Evolutionary conservation across 441 rosid genomes (phyloP).

Genomic region (Syzygium malaccense): DNA sequence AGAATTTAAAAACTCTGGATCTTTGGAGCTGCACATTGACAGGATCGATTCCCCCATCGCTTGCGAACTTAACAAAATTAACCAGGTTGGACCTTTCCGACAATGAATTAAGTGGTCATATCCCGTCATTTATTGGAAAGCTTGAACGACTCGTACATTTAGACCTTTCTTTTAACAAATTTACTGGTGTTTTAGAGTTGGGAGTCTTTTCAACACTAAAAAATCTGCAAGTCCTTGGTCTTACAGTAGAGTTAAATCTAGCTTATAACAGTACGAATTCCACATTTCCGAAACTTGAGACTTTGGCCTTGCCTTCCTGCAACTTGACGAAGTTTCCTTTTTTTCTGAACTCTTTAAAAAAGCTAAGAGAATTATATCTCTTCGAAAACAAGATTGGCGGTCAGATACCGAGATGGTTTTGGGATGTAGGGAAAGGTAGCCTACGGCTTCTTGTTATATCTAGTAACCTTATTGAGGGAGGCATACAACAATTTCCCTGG

Average conservation of each 20-base stretch:
- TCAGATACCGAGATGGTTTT: not conserved
- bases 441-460: not conserved
- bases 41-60: not conserved
- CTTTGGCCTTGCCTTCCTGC: not conserved
- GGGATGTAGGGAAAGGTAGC: not conserved
- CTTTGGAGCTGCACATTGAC: rapidly evolving
- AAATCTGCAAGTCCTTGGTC: not conserved
- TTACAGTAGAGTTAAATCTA: not conserved
- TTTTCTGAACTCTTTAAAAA: not conserved
- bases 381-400: not conserved
- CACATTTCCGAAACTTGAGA: not conserved
- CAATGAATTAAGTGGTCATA: not conserved
- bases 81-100: not conserved
- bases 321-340: not conserved
- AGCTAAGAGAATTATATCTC: not conserved
- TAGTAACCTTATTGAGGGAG: not conserved
- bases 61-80: not conserved
- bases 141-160: not conserved
- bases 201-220: not conserved
- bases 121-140: not conserved
- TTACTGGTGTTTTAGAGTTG: not conserved
- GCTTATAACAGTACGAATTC: not conserved
- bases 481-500: not conserved
- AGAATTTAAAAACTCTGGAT: not conserved
- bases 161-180: not conserved